A percentile compares a stretch with the other conserved stretches of the same genome.
Conservation (phyloP, 1,284 basidiomycete genomes). For the Hemileia vastatrix region DNA sequence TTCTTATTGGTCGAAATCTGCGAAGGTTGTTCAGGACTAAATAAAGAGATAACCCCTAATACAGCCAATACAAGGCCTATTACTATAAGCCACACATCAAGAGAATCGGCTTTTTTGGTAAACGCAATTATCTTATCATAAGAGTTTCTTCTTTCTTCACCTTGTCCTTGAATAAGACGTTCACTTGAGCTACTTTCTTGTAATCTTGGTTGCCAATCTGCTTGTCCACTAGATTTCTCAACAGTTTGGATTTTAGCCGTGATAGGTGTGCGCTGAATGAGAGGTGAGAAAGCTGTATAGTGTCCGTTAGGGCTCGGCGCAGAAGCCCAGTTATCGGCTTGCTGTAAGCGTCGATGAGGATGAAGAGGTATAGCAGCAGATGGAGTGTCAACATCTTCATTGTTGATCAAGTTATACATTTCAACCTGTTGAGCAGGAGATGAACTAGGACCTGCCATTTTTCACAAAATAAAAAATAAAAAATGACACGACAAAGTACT, state of each 20-base stretch:
- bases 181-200: background rate
- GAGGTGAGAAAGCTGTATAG: constrained; percentile 3
- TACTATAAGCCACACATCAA: background rate
- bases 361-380: no score
- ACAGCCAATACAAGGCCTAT: constrained; percentile 1
- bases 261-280: background rate
- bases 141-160: no score
- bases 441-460: no score
- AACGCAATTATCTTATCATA: background rate
- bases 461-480: no score
- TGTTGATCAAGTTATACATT: no score
- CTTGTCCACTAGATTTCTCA: background rate
- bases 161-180: background rate
- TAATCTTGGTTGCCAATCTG: constrained; percentile 2
- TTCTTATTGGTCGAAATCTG: background rate
- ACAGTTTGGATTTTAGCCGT: background rate
- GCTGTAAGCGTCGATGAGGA: no score
- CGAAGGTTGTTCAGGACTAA: constrained; percentile 1
- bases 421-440: no score
- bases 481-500: no score
- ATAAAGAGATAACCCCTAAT: constrained; percentile 4
- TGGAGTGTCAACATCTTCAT: no score
- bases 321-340: no score
- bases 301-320: no score
- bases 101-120: constrained; percentile 12